Evolutionary conservation across 495 filamentous ascomycete species (phyloP).

Genomic region (Aspergillus wentii): DNA sequence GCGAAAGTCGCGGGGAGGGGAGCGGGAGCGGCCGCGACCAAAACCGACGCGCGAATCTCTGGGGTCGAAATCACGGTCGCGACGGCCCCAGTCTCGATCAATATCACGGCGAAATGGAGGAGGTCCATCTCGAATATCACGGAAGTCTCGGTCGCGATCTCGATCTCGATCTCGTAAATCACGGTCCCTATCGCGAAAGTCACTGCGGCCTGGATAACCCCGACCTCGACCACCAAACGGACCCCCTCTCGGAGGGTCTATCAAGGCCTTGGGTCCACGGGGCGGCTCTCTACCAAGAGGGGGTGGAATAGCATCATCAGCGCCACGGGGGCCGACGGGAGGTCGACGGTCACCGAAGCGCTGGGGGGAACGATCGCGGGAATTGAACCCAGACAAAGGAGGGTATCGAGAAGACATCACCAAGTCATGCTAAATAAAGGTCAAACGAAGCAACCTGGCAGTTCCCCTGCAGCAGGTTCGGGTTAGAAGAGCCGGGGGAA

Average conservation of each 20-base stretch:
- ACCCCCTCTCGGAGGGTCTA: slow-evolving; percentile 58
- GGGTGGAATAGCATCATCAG: slow-evolving; percentile 31
- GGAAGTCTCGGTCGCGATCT: slow-evolving; percentile 38
- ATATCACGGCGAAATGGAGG: slow-evolving; percentile 34
- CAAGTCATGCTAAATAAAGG: slow-evolving; percentile 38
- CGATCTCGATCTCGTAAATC: slow-evolving; percentile 43
- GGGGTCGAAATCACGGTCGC: slow-evolving; percentile 39
- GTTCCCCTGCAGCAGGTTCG: slow-evolving; percentile 15
- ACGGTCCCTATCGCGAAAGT: slow-evolving; percentile 56
- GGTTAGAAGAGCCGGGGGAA: slow-evolving; percentile 2
- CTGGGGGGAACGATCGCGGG: slow-evolving; percentile 44
- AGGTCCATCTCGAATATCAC: slow-evolving; percentile 33
- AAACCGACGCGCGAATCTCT: slow-evolving; percentile 35
- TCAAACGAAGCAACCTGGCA: slow-evolving; percentile 12
- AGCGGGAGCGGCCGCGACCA: slow-evolving; percentile 41
- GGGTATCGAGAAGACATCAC: slow-evolving; percentile 46
- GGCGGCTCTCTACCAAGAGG: slow-evolving; percentile 54
- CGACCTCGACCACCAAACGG: slow-evolving; percentile 39
- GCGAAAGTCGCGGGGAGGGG: slow-evolving; percentile 46
- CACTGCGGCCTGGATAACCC: slow-evolving; percentile 48
- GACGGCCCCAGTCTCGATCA: slow-evolving; percentile 34
- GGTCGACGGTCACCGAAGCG: slow-evolving; percentile 43
- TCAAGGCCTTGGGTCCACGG: slow-evolving; percentile 63
- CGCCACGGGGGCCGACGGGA: slow-evolving; percentile 33
- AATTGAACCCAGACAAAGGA: slow-evolving; percentile 43